Conservation (phyloP, 371 early-diverging fungal species). For the Mucor sp. region DNA sequence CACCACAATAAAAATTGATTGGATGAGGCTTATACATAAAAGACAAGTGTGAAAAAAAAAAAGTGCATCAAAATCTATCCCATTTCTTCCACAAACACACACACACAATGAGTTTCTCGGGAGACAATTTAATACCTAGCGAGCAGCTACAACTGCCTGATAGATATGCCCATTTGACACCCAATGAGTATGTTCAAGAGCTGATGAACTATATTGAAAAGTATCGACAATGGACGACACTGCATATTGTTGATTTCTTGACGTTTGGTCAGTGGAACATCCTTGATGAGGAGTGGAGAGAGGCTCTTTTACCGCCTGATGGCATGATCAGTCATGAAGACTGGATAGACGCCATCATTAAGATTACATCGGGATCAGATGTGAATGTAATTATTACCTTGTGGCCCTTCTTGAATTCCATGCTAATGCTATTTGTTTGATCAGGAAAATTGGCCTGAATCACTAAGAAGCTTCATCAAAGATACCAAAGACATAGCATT, state of each 20-base stretch:
- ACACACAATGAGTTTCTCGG: not conserved
- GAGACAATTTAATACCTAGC: slow-evolving; percentile 4
- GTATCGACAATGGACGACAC: slow-evolving; percentile 33
- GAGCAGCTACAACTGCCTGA: slow-evolving; percentile 5
- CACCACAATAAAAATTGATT: slow-evolving; percentile 11
- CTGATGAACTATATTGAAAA: slow-evolving; percentile 23
- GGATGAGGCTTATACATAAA: slow-evolving; percentile 1
- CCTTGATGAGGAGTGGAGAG: slow-evolving; percentile 44
- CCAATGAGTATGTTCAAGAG: slow-evolving; percentile 29
- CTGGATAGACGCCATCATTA: slow-evolving; percentile 21
- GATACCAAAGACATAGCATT: slow-evolving; percentile 23
- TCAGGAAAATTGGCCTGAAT: slow-evolving; percentile 29
- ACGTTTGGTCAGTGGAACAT: slow-evolving; percentile 42
- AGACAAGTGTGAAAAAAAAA: not conserved
- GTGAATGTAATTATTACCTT: slow-evolving; percentile 14
- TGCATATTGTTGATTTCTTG: slow-evolving; percentile 54
- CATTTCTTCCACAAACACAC: not conserved
- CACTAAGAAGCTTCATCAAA: slow-evolving; percentile 20
- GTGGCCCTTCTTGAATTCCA: not conserved
- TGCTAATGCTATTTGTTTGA: not conserved
- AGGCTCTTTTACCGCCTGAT: slow-evolving; percentile 14
- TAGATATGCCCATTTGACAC: slow-evolving; percentile 17
- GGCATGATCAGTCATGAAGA: slow-evolving; percentile 3
- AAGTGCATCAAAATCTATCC: not conserved
- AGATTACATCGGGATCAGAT: slow-evolving; percentile 21